phyloP scores from a whole-genome alignment of 257 asterid genomes.

The Ilex aquifolium region DNA sequence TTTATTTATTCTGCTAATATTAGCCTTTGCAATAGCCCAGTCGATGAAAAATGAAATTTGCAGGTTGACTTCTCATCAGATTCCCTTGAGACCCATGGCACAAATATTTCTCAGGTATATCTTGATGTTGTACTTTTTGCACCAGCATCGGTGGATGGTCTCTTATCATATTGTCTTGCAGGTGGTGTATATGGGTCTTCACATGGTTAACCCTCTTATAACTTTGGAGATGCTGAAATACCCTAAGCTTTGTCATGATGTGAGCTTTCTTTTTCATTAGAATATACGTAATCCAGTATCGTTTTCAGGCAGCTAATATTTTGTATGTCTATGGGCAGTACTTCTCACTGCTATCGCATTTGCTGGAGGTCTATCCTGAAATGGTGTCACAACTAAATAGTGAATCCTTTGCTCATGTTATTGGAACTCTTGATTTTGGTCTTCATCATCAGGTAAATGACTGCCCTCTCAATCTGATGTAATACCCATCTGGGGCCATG shows the following conservation, averaged over 20 bases:
- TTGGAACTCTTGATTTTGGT: slow-evolving; percentile 79
- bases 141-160: not conserved
- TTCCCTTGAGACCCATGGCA: slow-evolving; percentile 72
- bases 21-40: slow-evolving; percentile 14
- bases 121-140: not conserved
- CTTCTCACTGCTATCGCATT: slow-evolving; percentile 78
- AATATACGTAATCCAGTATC: too few relatives aligned
- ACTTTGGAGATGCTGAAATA: slow-evolving; percentile 77
- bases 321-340: slow-evolving; percentile 48
- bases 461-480: not conserved
- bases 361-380: slow-evolving; percentile 97
- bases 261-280: slow-evolving; percentile 28
- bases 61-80: slow-evolving; percentile 91
- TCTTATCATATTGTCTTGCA: slow-evolving; percentile 29
- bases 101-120: slow-evolving; percentile 77
- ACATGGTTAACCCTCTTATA: slow-evolving; percentile 79
- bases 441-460: slow-evolving; percentile 74
- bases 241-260: slow-evolving; percentile 88
- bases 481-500: not conserved
- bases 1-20: slow-evolving; percentile 6
- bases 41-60: slow-evolving; percentile 17
- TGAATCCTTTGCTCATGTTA: slow-evolving; percentile 67
- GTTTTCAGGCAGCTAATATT: slow-evolving; percentile 14
- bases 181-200: slow-evolving; percentile 91
- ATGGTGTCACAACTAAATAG: slow-evolving; percentile 51